Conservation (phyloP, 2,329 filamentous ascomycete species). For the Triangularia setosa region DNA sequence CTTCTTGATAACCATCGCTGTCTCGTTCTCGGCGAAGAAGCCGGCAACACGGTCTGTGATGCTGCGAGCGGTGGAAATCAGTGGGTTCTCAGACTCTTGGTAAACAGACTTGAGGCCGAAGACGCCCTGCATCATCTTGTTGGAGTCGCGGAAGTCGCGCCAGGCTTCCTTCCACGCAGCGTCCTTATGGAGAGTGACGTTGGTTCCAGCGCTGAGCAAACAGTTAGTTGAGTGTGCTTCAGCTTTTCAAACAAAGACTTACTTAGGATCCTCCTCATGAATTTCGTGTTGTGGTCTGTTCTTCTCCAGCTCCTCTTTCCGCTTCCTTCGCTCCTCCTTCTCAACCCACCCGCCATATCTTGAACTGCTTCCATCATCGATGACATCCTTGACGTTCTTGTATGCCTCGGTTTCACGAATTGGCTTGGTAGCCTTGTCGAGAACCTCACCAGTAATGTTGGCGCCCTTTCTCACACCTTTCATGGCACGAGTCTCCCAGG, state of each 20-base stretch:
- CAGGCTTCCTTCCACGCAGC: slow-evolving; percentile 98
- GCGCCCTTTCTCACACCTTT: slow-evolving; percentile 87
- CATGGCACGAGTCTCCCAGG: slow-evolving; percentile 91
- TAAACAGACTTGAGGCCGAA: slow-evolving; percentile 85
- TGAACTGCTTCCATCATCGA: slow-evolving; percentile 94
- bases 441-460: slow-evolving; percentile 75
- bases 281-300: slow-evolving; percentile 52
- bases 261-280: slow-evolving; percentile 83
- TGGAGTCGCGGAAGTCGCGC: slow-evolving; percentile 89
- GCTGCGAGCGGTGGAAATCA: slow-evolving; percentile 87
- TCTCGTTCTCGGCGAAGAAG: slow-evolving; percentile 98
- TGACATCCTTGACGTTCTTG: slow-evolving; percentile 91
- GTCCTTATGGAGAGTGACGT: slow-evolving; percentile 94
- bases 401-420: slow-evolving; percentile 92
- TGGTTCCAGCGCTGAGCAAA: slow-evolving; percentile 65
- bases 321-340: slow-evolving; percentile 85
- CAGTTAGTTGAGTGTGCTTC: slow-evolving; percentile 26
- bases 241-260: slow-evolving; percentile 38
- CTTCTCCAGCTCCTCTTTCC: slow-evolving; percentile 64
- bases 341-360: slow-evolving; percentile 96
- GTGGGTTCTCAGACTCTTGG: slow-evolving; percentile 94
- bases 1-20: slow-evolving; percentile 94
- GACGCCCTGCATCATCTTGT: slow-evolving; percentile 80
- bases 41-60: slow-evolving; percentile 91
- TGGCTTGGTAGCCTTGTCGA: slow-evolving; percentile 93